Percentiles rank a stretch among this genome's conserved stretches.
phyloP scores from a whole-genome alignment of 768 basidiomycete species.

The Hydnomerulius pinastri region DNA sequence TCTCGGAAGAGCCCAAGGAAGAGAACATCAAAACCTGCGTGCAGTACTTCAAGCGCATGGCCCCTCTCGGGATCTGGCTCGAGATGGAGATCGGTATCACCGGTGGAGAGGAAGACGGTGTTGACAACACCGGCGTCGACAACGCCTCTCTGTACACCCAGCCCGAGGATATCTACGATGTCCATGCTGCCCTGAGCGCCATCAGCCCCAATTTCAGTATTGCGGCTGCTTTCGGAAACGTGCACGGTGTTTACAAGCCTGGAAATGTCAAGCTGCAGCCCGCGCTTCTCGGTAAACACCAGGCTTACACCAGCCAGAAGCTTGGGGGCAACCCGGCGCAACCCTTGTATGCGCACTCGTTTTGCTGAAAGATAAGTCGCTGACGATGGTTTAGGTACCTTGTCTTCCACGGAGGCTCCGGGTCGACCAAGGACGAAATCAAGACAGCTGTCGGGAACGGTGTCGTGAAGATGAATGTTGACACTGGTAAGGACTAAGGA shows the following conservation, averaged over 20 bases:
- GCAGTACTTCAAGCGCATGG: conserved; percentile 96
- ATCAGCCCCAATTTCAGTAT: conserved; percentile 96
- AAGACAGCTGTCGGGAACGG: conserved; percentile 86
- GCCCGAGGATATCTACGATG: conserved; percentile 93
- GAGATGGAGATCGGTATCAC: conserved; percentile 99
- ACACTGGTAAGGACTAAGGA: conserved; percentile 57
- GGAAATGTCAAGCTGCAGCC: conserved; percentile 96
- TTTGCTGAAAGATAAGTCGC: conserved; percentile 1
- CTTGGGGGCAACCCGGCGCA: conserved; percentile 61
- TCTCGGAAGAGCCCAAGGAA: conserved; percentile 90
- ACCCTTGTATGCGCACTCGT: conserved; percentile 67
- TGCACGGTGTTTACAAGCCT: conserved; percentile 99
- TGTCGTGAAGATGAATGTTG: conserved; percentile 99
- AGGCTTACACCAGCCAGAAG: conserved; percentile 70
- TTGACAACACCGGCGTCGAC: conserved; percentile 96
- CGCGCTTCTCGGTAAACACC: conserved; percentile 90
- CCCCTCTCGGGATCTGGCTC: conserved; percentile 89
- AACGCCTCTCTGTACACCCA: conserved; percentile 96
- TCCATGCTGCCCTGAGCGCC: conserved; percentile 78
- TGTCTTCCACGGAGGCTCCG: conserved; percentile 99
- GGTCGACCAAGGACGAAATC: conserved; percentile 96
- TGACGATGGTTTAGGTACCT: conserved; percentile 64
- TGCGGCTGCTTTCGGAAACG: conserved; percentile 98
- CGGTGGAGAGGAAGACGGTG: conserved; percentile 99
- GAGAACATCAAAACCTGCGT: conserved; percentile 93